Conservation (phyloP, 1,139 yeast genomes). For the Diutina sp. region DNA sequence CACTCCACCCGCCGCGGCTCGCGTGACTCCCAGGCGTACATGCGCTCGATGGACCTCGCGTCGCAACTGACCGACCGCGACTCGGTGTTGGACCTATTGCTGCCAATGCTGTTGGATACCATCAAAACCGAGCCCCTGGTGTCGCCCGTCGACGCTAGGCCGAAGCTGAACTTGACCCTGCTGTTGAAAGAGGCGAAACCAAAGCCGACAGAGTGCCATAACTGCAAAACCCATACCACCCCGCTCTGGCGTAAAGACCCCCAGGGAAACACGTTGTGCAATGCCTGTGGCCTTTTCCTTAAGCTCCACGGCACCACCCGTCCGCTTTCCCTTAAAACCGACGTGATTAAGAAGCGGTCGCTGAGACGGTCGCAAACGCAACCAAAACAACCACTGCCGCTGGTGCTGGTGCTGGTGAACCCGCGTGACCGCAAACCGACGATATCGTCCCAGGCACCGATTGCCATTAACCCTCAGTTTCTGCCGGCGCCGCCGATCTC, state of each 20-base stretch:
- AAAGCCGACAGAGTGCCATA: slow-evolving; percentile 24
- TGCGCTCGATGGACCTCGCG: not conserved
- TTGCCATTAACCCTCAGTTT: slow-evolving; percentile 4
- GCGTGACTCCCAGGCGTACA: not conserved
- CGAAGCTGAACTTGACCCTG: not conserved
- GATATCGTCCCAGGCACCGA: slow-evolving; percentile 2
- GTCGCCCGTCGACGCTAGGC: not conserved
- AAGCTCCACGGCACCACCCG: slow-evolving; percentile 48
- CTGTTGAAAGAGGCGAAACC: not conserved
- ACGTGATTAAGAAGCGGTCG: slow-evolving; percentile 42
- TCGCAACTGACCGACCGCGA: not conserved
- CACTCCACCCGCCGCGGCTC: not conserved
- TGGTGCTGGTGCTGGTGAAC: not conserved
- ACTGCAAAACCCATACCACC: slow-evolving; percentile 43
- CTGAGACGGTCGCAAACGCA: slow-evolving; percentile 17
- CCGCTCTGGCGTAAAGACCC: slow-evolving; percentile 51
- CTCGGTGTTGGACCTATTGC: not conserved
- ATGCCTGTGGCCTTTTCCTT: slow-evolving; percentile 47
- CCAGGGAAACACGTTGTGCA: slow-evolving; percentile 42
- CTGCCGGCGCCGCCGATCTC: slow-evolving; percentile 3
- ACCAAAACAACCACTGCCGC: not conserved
- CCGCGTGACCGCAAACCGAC: not conserved
- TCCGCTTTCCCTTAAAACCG: slow-evolving; percentile 44
- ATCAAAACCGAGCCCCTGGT: not conserved
- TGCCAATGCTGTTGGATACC: not conserved